Conservation (phyloP, 306 rosid genomes). For the Crotalaria pallida region DNA sequence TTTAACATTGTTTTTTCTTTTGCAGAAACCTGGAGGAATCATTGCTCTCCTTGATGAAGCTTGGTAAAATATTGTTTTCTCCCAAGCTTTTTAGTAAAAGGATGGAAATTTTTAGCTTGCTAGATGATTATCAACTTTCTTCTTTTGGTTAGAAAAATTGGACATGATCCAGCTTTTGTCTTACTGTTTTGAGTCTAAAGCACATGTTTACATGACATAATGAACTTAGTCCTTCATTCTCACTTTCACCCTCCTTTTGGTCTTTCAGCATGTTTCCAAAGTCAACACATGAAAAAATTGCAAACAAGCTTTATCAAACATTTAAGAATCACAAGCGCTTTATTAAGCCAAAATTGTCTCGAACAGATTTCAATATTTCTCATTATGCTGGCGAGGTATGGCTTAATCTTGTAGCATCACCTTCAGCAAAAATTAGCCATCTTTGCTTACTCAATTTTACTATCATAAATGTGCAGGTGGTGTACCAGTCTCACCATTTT, state of each 20-base stretch:
- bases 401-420: slow-evolving; percentile 6
- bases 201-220: background rate
- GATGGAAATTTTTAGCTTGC: background rate
- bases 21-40: slow-evolving; percentile 98
- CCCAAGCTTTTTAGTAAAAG: background rate
- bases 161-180: slow-evolving; percentile 12
- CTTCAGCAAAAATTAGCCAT: slow-evolving; percentile 18
- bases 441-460: slow-evolving; percentile 17
- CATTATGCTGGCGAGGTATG: too few relatives aligned
- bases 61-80: too few relatives aligned
- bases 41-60: slow-evolving; percentile 93
- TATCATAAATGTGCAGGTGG: slow-evolving; percentile 57
- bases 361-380: too few relatives aligned
- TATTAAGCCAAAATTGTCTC: too few relatives aligned
- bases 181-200: slow-evolving; percentile 8
- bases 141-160: slow-evolving; percentile 4
- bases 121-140: slow-evolving; percentile 16
- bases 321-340: slow-evolving; percentile 89
- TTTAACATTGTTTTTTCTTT: slow-evolving; percentile 9
- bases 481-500: slow-evolving; percentile 85
- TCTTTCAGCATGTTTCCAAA: slow-evolving; percentile 98
- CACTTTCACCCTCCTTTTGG: slow-evolving; percentile 5
- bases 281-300: slow-evolving; percentile 96
- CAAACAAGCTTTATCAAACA: slow-evolving; percentile 96
- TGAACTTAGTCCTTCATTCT: slow-evolving; percentile 20